Evolutionary conservation across 1,284 basidiomycete species (phyloP).

Genomic region (Pholiota adiposa): DNA sequence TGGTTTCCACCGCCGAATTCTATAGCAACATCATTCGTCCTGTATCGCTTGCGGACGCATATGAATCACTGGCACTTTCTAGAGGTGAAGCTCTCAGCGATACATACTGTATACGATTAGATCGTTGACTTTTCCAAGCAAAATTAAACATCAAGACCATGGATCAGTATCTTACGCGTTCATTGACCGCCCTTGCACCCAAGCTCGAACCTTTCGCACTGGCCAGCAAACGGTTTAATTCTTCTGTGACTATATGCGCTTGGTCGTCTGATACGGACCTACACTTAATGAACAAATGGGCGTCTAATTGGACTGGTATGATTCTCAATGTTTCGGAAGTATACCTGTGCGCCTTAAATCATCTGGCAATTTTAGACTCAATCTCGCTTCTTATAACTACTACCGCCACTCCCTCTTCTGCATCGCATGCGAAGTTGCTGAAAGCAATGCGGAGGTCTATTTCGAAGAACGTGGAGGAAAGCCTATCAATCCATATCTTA

Average conservation of each 20-base stretch:
- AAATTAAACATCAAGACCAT: constrained; percentile 2
- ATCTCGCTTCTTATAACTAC: constrained; percentile 59
- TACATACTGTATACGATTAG: background rate
- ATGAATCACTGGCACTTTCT: background rate
- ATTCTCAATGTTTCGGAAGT: background rate
- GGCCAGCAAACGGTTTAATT: background rate
- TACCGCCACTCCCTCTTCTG: constrained; percentile 33
- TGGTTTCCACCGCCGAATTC: constrained; percentile 11
- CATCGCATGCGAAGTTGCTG: constrained; percentile 33
- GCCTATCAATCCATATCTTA: constrained; percentile 51
- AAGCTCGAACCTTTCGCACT: constrained; percentile 23
- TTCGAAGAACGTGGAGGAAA: constrained; percentile 25
- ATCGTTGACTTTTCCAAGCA: constrained; percentile 2
- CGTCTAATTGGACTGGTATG: constrained; percentile 52
- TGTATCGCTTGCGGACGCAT: background rate
- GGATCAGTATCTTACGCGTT: constrained; percentile 18
- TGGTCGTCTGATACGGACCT: constrained; percentile 22
- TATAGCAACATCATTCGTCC: constrained; percentile 7
- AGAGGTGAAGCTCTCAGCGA: background rate
- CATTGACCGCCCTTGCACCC: constrained; percentile 1
- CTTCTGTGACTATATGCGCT: constrained; percentile 23
- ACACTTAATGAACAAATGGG: constrained; percentile 33
- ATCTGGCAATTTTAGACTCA: constrained; percentile 41
- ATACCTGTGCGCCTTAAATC: background rate
- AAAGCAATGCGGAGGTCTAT: constrained; percentile 22